These are phyloP conservation scores for Capniomyces stellatus DNA, from an alignment of 371 early-diverging fungal species.

Conservation along the genomic window DNA sequence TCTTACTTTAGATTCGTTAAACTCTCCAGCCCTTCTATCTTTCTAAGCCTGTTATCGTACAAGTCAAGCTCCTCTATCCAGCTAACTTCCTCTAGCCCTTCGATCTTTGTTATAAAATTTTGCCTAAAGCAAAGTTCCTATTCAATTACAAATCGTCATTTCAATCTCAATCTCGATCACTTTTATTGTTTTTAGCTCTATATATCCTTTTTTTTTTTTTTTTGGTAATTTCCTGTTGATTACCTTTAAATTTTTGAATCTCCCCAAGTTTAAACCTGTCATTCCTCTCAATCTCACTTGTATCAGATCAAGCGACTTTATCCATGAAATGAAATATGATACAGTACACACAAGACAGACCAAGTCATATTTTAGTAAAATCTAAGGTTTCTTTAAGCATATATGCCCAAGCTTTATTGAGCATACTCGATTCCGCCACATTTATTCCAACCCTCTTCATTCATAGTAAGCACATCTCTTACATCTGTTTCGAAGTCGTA, in stretches of 20 bases:
- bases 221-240: neutral
- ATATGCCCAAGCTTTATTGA: slow-evolving; percentile 11
- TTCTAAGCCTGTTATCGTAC: slow-evolving; percentile 85
- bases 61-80: slow-evolving; percentile 61
- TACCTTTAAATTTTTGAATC: slow-evolving; percentile 3
- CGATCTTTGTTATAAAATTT: slow-evolving; percentile 66
- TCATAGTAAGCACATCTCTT: too few species aligned
- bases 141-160: neutral
- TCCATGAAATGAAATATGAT: slow-evolving; percentile 7
- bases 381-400: too few species aligned
- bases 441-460: too few species aligned
- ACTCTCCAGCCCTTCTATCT: slow-evolving; percentile 42
- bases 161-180: too few species aligned
- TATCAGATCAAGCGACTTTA: slow-evolving; percentile 25
- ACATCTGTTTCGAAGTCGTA: slow-evolving; percentile 17
- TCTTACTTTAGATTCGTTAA: slow-evolving; percentile 44
- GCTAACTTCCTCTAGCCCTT: slow-evolving; percentile 34
- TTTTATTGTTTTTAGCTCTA: neutral
- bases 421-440: slow-evolving; percentile 30
- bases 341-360: too few species aligned
- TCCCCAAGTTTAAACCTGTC: neutral
- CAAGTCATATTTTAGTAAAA: too few species aligned
- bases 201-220: neutral
- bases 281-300: slow-evolving; percentile 17
- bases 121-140: slow-evolving; percentile 66